These are phyloP conservation scores for Chenopodium album DNA, from an alignment of 148 eudicot species.

Conservation along the genomic window DNA sequence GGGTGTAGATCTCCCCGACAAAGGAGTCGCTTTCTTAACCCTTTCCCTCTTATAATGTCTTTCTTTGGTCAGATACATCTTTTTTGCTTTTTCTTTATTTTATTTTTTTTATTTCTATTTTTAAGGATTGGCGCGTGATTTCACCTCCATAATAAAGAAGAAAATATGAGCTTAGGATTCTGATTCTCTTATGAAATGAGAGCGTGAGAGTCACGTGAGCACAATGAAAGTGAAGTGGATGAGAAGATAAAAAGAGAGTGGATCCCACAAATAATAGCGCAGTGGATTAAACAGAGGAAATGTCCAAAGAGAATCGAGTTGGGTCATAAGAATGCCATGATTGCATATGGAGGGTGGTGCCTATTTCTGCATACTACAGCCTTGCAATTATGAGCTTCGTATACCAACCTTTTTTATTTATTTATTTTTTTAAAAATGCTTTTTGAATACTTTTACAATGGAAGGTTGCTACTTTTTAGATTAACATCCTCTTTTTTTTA, in stretches of 20 bases:
- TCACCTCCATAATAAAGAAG: neutral
- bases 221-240: neutral
- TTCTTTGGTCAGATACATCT: neutral
- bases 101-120: neutral
- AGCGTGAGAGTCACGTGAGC: neutral
- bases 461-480: neutral
- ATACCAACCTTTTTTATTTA: neutral
- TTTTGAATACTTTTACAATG: neutral
- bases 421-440: neutral
- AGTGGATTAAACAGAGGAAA: conserved; percentile 12
- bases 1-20: conserved; percentile 36
- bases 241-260: neutral
- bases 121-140: conserved; percentile 1
- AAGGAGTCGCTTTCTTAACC: conserved; percentile 31
- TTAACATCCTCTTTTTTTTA: no score
- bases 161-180: conserved; percentile 18
- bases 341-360: conserved; percentile 21
- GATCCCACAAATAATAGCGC: conserved; percentile 8
- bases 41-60: conserved; percentile 15
- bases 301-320: conserved; percentile 17
- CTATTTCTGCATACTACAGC: conserved; percentile 1
- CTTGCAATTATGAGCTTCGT: conserved; percentile 14
- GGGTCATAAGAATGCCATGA: conserved; percentile 18
- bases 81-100: neutral
- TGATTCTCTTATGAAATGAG: neutral